These are phyloP conservation scores for Phyllosticta citrichinensis DNA, from an alignment of 2,329 filamentous ascomycete genomes.

Conservation along the genomic window DNA sequence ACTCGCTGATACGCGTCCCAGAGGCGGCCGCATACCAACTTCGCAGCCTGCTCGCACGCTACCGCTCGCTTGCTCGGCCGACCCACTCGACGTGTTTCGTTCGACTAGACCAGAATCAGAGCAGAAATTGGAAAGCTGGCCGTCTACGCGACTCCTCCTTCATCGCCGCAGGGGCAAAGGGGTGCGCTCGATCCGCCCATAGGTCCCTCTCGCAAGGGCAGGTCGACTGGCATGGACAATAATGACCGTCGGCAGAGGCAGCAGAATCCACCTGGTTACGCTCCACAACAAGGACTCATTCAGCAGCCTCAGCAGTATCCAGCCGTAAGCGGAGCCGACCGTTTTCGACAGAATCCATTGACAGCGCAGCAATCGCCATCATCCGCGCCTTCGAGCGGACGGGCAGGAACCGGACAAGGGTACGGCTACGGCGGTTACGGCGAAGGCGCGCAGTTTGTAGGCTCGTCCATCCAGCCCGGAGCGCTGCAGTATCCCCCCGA, in stretches of 20 bases:
- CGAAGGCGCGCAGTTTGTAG: slow-evolving; percentile 44
- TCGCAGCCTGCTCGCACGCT: slow-evolving; percentile 3
- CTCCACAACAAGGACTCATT: slow-evolving; percentile 41
- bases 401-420: slow-evolving; percentile 30
- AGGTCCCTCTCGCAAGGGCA: slow-evolving; percentile 43
- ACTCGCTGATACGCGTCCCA: slow-evolving; percentile 9
- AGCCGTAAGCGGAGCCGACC: slow-evolving; percentile 36
- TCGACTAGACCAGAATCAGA: slow-evolving; percentile 4
- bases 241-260: slow-evolving; percentile 63
- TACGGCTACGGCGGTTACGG: slow-evolving; percentile 44
- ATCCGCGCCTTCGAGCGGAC: slow-evolving; percentile 29
- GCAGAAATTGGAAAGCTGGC: slow-evolving; percentile 50
- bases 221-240: slow-evolving; percentile 65
- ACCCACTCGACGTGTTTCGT: slow-evolving; percentile 6
- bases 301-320: slow-evolving; percentile 32
- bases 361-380: slow-evolving; percentile 29
- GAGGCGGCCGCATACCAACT: slow-evolving; percentile 2
- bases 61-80: slow-evolving; percentile 8
- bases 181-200: slow-evolving; percentile 47
- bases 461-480: slow-evolving; percentile 41
- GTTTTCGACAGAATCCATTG: slow-evolving; percentile 38
- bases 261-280: slow-evolving; percentile 60
- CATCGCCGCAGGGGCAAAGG: slow-evolving; percentile 57
- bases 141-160: slow-evolving; percentile 51
- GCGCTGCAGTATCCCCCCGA: slow-evolving; percentile 56